phyloP scores from a whole-genome alignment of 352 stramenopile genomes.

The Phytophthora fragariaefolia region DNA sequence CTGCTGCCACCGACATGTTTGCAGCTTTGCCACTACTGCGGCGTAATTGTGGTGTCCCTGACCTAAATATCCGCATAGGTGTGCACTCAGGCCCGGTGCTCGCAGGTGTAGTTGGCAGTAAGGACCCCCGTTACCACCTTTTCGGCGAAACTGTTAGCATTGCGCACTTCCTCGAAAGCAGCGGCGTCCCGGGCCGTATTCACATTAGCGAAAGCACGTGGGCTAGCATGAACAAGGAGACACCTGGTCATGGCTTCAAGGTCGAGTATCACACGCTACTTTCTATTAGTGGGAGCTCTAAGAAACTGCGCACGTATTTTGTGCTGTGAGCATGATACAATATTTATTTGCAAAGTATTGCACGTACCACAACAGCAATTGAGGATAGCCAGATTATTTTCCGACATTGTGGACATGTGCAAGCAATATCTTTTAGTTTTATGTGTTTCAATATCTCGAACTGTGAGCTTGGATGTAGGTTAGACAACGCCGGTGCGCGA shows the following conservation, averaged over 20 bases:
- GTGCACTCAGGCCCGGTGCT: conserved; percentile 85
- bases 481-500: no score
- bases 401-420: no score
- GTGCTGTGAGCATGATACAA: conserved; percentile 44
- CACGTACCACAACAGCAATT: no score
- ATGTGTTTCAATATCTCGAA: no score
- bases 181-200: conserved; percentile 72
- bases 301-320: conserved; percentile 86
- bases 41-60: conserved; percentile 74
- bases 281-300: conserved; percentile 71
- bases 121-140: conserved; percentile 85
- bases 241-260: conserved; percentile 77
- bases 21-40: conserved; percentile 59
- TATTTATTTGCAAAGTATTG: conserved; percentile 26
- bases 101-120: conserved; percentile 84
- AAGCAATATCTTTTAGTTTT: no score
- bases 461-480: no score
- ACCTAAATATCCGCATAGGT: conserved; percentile 89
- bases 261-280: conserved; percentile 88
- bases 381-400: no score
- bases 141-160: conserved; percentile 89
- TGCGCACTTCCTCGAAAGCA: conserved; percentile 83
- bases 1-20: conserved; percentile 82
- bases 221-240: conserved; percentile 85
- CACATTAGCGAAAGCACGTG: conserved; percentile 88